Conservation (phyloP, 1,284 basidiomycete species). For the Boletellus deceptivus region DNA sequence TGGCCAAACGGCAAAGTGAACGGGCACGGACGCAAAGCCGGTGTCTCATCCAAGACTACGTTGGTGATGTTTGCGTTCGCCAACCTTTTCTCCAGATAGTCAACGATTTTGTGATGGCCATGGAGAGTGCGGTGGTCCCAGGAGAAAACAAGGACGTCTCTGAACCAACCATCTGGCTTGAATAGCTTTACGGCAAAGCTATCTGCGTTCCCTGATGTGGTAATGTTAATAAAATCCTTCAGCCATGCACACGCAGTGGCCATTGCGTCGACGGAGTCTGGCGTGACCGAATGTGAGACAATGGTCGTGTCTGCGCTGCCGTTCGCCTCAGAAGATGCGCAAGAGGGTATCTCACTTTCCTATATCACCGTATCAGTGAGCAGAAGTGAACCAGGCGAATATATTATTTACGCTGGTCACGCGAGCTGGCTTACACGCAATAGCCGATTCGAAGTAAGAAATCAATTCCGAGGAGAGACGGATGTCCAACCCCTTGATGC, state of each 20-base stretch:
- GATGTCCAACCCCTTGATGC: conserved; percentile 46
- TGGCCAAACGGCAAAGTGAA: conserved; percentile 1
- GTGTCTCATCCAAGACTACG: conserved; percentile 3
- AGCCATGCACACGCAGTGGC: not conserved
- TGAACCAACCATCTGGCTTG: conserved; percentile 3
- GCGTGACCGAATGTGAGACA: not conserved
- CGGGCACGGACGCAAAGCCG: not conserved
- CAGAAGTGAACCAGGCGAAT: not conserved
- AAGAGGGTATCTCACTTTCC: not conserved
- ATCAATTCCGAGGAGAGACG: conserved; percentile 42
- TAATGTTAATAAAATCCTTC: not conserved
- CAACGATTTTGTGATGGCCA: not conserved
- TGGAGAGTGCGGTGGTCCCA: conserved; percentile 5
- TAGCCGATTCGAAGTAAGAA: conserved; percentile 37
- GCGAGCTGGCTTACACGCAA: conserved; percentile 33
- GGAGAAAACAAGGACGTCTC: conserved; percentile 4
- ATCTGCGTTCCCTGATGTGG: not conserved
- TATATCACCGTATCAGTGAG: not conserved
- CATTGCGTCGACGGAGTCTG: not conserved
- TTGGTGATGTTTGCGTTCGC: not conserved
- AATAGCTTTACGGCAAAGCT: conserved; percentile 1
- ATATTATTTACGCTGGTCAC: not conserved
- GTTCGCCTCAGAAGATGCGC: not conserved
- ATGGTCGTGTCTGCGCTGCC: not conserved
- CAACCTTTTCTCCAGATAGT: conserved; percentile 1